Evolutionary conservation across 768 basidiomycete species (phyloP).

Genomic region (Tephrocybe sp.): DNA sequence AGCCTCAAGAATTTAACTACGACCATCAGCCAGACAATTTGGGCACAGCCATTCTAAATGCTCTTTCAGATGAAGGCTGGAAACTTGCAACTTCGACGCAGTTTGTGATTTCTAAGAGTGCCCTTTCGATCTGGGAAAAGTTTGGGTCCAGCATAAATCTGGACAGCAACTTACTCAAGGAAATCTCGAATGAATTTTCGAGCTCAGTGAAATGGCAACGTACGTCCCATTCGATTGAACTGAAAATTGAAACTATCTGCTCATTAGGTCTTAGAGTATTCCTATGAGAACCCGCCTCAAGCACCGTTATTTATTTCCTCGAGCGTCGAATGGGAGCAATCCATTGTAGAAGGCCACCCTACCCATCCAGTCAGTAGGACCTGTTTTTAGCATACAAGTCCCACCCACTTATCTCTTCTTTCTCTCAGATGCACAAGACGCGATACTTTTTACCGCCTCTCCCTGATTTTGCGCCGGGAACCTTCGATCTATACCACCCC

Average conservation of each 20-base stretch:
- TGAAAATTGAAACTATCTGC: no score
- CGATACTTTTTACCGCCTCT: conserved; percentile 53
- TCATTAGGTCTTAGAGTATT: conserved; percentile 31
- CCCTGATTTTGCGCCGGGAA: conserved; percentile 42
- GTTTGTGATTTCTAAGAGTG: conserved; percentile 30
- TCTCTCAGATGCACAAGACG: conserved; percentile 56
- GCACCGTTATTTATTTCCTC: conserved; percentile 44
- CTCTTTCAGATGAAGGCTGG: conserved; percentile 28
- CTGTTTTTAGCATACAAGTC: background rate
- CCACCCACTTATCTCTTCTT: background rate
- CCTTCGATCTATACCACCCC: conserved; percentile 49
- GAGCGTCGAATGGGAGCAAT: conserved; percentile 61
- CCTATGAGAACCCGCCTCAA: conserved; percentile 48
- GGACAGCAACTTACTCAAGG: conserved; percentile 30
- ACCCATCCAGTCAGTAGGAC: conserved; percentile 49
- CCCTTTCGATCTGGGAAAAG: conserved; percentile 43
- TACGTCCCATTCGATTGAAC: no score
- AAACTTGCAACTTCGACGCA: conserved; percentile 19
- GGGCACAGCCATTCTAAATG: conserved; percentile 22
- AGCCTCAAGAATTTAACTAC: background rate
- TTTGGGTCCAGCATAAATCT: conserved; percentile 38
- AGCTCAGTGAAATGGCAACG: conserved; percentile 58
- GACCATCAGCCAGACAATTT: conserved; percentile 30
- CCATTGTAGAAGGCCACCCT: conserved; percentile 60
- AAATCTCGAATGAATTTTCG: conserved; percentile 47